Base-by-base conservation (phyloP, 1,284 basidiomycete genomes). In the Heterobasidion irregulare region DNA sequence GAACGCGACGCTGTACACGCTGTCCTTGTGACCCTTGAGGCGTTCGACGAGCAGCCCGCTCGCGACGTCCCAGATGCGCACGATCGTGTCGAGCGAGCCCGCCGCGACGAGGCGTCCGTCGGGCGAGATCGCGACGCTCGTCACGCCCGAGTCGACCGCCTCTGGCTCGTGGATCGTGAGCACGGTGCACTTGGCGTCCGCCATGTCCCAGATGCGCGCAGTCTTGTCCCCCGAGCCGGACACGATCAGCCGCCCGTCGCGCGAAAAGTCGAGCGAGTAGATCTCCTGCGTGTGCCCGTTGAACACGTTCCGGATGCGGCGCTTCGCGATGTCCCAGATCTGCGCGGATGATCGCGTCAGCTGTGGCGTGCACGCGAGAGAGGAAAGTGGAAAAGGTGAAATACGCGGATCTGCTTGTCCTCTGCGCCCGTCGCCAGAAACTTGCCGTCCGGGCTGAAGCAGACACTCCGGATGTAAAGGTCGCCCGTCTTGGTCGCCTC, bases 231-330 rank as follows among this genome's bases (percentile, higher is more conserved):
- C 90, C 1, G 87, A 90, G 32, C 90, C 90, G 13, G 85, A 89
- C 32, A 91, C 87, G 61, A 93, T 83, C 63, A 88, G 77, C 18
- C 82, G 73, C 1, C 91, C 91, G 64, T 92, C 86, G 16, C 77
- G 75, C 6, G 86, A 87, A 68, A 90, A 93, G 66, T 90, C 88
- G 62, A 94, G 80, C 18, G 89, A 89, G 72, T 93, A 94, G 64
- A 94, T 92, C 69, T 94, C 91, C 66, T 90, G 88, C 67, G 84
- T 82, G 69, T 94, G 91, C 1, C 91, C 92, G 58, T 85, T 80
- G 64, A 93, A 89, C 10, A 86, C 72, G 61, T 80, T 82, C 54
- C 80, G 75, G 64, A 92, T 86, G 32, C 76, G 75, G 62, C 84
- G 82, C 64, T 82, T 82, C 33, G 76, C 75, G 62, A 94, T 89